Base-by-base conservation (phyloP, 805 yeast species). In the Pichia scutulata region DNA sequence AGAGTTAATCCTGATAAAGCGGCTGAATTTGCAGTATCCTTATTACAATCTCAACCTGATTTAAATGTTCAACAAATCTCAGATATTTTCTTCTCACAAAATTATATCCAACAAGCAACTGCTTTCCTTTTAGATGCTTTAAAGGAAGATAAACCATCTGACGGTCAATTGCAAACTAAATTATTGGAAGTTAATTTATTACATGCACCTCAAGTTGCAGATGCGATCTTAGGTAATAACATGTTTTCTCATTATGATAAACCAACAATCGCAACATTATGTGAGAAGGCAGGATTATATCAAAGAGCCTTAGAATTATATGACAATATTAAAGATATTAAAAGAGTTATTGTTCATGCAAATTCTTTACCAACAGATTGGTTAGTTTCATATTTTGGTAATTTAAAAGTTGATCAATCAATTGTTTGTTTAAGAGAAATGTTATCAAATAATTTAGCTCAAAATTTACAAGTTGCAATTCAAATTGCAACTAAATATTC, bases 141-240 rank as follows among this genome's bases (percentile, higher is more conserved):
- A 66, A 93, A 93, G 73, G 86, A 84, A 55, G 96, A 93, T 70
- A 77, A 84, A 39, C 97, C 98, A 40, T 85, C 90, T 55, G 96
- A 93, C 65, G 97, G 97, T 18, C 96, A 89, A 63, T 75, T 93
- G 64, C 99, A 93, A 75, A 93, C 99, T 9, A 82, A 95, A 63
- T 80, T 93, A 47, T 78, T 93, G 58, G 99, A 93, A 70, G 89
- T 88, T 58, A 93, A 93, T 69, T 75, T 93, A 66, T 69, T 88
- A 65, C 95, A 90, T 67, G 99, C 99, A 18, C 99, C 99, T 47
- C 99, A 93, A 76, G 99, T 93, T 51, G 99, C 99, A 41, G 99
- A 93, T 70, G 99, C 99, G 21, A 93, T 93, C 58, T 76, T 93
- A 61, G 97, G 97, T 53, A 93, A 92, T 69, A 82, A 84, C 53